A percentile compares a stretch with the other conserved stretches of the same genome.
Conservation (phyloP, 208 protist species). For the Phytomonas sp. region DNA sequence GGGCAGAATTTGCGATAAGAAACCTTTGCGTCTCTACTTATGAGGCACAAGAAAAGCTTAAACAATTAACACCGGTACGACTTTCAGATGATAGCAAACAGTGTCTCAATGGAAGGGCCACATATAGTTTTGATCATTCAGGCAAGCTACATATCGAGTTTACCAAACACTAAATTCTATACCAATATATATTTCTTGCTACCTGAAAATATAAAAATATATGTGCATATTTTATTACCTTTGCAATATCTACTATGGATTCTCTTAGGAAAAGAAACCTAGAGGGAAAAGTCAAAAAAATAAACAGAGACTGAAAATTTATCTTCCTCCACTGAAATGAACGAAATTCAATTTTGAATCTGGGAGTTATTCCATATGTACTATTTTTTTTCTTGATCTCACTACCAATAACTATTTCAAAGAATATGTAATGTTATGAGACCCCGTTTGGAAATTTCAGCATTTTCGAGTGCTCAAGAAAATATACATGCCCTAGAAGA, state of each 20-base stretch:
- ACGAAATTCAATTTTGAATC: background rate
- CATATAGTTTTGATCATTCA: conserved; percentile 23
- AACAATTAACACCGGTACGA: conserved; percentile 32
- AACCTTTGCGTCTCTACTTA: conserved; percentile 65
- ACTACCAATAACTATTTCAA: background rate
- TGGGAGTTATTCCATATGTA: background rate
- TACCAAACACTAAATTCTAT: background rate
- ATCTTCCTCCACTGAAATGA: too few relatives aligned
- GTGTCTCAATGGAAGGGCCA: conserved; percentile 33
- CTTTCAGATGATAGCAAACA: conserved; percentile 41
- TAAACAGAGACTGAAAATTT: background rate
- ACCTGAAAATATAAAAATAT: background rate
- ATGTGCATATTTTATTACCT: background rate
- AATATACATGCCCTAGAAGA: conserved; percentile 20
- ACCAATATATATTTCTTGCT: conserved; percentile 8
- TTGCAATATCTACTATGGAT: conserved; percentile 4
- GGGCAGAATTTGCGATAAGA: conserved; percentile 80
- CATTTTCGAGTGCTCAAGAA: conserved; percentile 16
- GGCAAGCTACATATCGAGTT: conserved; percentile 26
- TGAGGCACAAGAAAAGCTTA: conserved; percentile 49
- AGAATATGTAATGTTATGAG: background rate
- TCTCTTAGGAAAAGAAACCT: conserved; percentile 3
- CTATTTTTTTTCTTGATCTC: background rate
- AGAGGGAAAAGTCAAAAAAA: background rate
- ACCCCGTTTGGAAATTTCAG: conserved; percentile 7